Evolutionary conservation across 345 rosid genomes (phyloP).

Genomic region (Syzygium grande): DNA sequence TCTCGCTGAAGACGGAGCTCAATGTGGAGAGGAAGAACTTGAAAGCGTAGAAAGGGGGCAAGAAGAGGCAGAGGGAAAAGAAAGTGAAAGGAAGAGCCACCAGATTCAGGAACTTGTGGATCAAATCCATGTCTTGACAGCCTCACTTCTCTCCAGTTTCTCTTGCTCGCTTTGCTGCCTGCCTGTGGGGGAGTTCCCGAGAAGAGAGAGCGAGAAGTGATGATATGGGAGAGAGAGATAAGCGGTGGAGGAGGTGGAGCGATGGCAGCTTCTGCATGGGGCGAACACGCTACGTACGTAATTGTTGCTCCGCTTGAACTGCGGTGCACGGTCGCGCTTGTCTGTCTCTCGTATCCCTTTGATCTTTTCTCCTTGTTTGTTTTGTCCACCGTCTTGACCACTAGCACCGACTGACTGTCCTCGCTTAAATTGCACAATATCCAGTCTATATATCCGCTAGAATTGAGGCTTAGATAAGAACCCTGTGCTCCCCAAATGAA

Average conservation of each 20-base stretch:
- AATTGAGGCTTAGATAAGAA: not conserved
- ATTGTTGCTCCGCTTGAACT: not conserved
- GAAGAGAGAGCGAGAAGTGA: not conserved
- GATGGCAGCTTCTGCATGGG: not conserved
- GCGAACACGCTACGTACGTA: not conserved
- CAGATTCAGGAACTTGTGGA: constrained; percentile 15
- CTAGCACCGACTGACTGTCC: not conserved
- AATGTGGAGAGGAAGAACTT: constrained; percentile 3
- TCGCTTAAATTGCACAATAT: not conserved
- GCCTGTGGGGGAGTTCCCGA: not conserved
- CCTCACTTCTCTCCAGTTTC: not conserved
- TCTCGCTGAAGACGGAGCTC: constrained; percentile 6
- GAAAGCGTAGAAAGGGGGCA: constrained; percentile 15
- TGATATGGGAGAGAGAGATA: not conserved
- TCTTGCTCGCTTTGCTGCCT: not conserved
- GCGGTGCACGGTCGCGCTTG: not conserved
- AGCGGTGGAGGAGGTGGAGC: not conserved
- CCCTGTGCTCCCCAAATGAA: not conserved
- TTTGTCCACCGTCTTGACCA: not conserved
- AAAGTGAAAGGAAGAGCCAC: constrained; percentile 10
- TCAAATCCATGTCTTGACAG: constrained; percentile 9
- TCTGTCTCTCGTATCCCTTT: not conserved
- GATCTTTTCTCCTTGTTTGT: not conserved
- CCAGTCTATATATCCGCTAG: not conserved
- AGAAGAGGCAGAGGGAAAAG: constrained; percentile 10